These are phyloP conservation scores for Entomophthora muscae DNA, from an alignment of 371 early-diverging fungal genomes.

Conservation along the genomic window DNA sequence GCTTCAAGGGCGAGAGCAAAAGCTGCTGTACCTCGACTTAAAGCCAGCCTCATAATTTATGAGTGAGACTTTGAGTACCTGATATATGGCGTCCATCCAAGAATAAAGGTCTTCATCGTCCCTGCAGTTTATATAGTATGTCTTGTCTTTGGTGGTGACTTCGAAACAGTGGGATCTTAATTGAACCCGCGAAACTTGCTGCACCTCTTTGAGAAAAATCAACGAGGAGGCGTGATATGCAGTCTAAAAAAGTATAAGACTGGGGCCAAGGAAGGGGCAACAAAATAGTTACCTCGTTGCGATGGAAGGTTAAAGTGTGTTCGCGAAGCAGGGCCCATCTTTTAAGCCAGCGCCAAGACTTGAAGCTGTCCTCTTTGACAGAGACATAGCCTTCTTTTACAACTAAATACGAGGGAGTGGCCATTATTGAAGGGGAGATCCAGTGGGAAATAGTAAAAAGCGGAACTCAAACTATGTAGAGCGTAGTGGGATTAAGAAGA, in stretches of 20 bases:
- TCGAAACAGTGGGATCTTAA: slow-evolving; percentile 79
- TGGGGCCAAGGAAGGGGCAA: background rate
- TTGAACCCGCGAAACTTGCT: slow-evolving; percentile 61
- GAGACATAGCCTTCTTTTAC: slow-evolving; percentile 68
- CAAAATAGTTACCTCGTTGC: slow-evolving; percentile 54
- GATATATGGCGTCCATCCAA: slow-evolving; percentile 92
- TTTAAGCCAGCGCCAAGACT: slow-evolving; percentile 86
- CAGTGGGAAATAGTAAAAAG: too few relatives aligned
- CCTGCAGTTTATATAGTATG: slow-evolving; percentile 68
- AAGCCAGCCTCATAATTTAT: background rate
- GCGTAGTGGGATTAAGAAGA: too few relatives aligned
- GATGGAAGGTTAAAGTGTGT: slow-evolving; percentile 81
- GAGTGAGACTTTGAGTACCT: slow-evolving; percentile 20
- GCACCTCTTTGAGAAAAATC: slow-evolving; percentile 76
- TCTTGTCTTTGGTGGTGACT: slow-evolving; percentile 66
- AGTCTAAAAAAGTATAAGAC: slow-evolving; percentile 21
- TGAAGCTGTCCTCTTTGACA: slow-evolving; percentile 76
- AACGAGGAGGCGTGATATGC: slow-evolving; percentile 50
- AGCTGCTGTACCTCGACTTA: background rate
- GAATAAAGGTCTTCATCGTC: slow-evolving; percentile 89
- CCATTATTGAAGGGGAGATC: too few relatives aligned
- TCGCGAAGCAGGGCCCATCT: slow-evolving; percentile 76
- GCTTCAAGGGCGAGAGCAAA: background rate
- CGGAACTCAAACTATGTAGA: too few relatives aligned
- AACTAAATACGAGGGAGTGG: slow-evolving; percentile 15